Conservation (phyloP, 1,139 yeast genomes). For the Scheffersomyces lignicola region DNA sequence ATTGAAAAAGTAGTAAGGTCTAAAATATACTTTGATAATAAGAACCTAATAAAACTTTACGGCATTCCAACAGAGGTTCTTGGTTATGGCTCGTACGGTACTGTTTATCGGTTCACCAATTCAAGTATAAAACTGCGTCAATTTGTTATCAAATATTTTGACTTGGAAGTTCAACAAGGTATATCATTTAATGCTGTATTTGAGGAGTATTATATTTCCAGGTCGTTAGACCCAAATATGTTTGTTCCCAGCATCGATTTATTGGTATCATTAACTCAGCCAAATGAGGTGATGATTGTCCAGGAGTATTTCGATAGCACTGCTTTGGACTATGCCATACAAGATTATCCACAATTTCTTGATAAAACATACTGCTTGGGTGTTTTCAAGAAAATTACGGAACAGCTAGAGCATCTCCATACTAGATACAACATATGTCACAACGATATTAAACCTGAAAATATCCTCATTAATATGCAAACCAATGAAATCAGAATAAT, state of each 20-base stretch:
- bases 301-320: not conserved
- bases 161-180: not conserved
- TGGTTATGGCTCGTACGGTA: not conserved
- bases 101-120: conserved; percentile 1
- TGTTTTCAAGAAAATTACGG: not conserved
- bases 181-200: not conserved
- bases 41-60: too few relatives aligned
- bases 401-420: not conserved
- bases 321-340: too few relatives aligned
- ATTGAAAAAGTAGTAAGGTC: too few relatives aligned
- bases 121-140: too few relatives aligned
- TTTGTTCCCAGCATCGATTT: not conserved
- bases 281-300: not conserved
- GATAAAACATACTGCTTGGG: too few relatives aligned
- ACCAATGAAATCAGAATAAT: not conserved
- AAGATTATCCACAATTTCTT: too few relatives aligned
- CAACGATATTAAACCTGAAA: conserved; percentile 1
- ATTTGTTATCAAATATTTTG: too few relatives aligned
- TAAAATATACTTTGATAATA: too few relatives aligned
- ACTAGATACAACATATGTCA: not conserved
- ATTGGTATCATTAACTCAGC: not conserved
- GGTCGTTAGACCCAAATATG: not conserved
- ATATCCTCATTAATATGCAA: not conserved
- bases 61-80: not conserved
- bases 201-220: not conserved